Conservation (phyloP, 306 rosid species). For the Oemleria cerasiformis region DNA sequence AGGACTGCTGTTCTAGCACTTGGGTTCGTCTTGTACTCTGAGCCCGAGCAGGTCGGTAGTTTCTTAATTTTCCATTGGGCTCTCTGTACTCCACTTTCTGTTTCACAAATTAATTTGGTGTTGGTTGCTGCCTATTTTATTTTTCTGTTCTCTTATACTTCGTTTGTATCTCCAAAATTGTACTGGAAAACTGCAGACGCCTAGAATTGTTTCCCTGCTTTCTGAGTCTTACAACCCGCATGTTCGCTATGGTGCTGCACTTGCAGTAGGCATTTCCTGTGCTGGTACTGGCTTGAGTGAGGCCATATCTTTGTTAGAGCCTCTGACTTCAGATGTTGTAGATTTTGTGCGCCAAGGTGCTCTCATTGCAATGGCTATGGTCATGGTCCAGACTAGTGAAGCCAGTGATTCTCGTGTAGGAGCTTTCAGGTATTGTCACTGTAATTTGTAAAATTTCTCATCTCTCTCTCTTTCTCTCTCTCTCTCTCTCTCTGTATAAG, state of each 20-base stretch:
- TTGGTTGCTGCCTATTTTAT: neutral
- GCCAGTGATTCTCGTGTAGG: slow-evolving; percentile 98
- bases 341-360: slow-evolving; percentile 99
- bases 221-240: slow-evolving; percentile 98
- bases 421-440: slow-evolving; percentile 61
- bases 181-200: slow-evolving; percentile 56
- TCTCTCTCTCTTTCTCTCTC: neutral
- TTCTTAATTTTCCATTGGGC: neutral
- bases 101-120: neutral
- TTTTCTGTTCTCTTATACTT: neutral
- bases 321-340: slow-evolving; percentile 91
- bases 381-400: slow-evolving; percentile 92
- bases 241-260: slow-evolving; percentile 97
- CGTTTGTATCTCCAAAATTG: slow-evolving; percentile 7
- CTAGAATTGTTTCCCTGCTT: slow-evolving; percentile 82
- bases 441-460: slow-evolving; percentile 2
- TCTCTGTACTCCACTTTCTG: neutral
- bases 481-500: neutral
- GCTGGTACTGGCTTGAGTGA: slow-evolving; percentile 98
- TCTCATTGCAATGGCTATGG: slow-evolving; percentile 99
- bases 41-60: slow-evolving; percentile 89
- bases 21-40: slow-evolving; percentile 93
- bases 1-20: slow-evolving; percentile 98
- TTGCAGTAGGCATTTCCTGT: slow-evolving; percentile 97
- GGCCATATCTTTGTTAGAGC: slow-evolving; percentile 95